These are phyloP conservation scores for Leccinum glutinopallens DNA, from an alignment of 1,284 basidiomycete genomes.

Conservation along the genomic window DNA sequence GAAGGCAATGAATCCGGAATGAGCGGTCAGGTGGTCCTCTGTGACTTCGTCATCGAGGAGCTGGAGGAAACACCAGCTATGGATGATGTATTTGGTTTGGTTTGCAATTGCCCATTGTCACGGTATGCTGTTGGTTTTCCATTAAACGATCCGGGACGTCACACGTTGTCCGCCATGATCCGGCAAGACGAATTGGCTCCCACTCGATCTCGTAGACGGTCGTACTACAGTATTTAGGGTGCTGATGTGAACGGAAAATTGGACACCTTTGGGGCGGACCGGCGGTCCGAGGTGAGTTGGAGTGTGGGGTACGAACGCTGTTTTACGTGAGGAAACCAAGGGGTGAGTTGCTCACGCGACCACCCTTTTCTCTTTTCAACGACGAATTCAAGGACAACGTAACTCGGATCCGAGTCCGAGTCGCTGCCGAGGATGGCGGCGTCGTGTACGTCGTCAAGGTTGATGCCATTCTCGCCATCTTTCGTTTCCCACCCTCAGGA, in stretches of 20 bases:
- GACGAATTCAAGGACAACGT: neutral
- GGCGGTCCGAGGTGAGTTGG: too few relatives aligned
- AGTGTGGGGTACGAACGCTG: too few relatives aligned
- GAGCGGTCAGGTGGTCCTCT: slow-evolving; percentile 23
- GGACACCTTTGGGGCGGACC: slow-evolving; percentile 22
- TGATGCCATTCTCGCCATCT: too few relatives aligned
- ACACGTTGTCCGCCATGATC: slow-evolving; percentile 64
- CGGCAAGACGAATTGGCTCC: slow-evolving; percentile 65
- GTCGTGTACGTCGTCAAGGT: too few relatives aligned
- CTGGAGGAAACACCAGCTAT: slow-evolving; percentile 19
- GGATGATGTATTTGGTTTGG: slow-evolving; percentile 33
- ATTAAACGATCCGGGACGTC: slow-evolving; percentile 46
- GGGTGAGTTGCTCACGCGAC: too few relatives aligned
- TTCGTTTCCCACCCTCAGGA: too few relatives aligned
- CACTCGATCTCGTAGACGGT: slow-evolving; percentile 54
- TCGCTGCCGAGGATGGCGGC: too few relatives aligned
- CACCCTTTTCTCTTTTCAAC: too few relatives aligned
- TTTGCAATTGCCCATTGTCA: slow-evolving; percentile 27
- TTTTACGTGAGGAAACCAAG: too few relatives aligned
- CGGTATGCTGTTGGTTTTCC: slow-evolving; percentile 1
- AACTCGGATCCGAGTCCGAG: neutral
- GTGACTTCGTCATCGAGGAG: slow-evolving; percentile 30
- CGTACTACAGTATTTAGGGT: slow-evolving; percentile 45
- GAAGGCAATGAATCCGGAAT: slow-evolving; percentile 18
- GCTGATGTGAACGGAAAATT: slow-evolving; percentile 47